These are phyloP conservation scores for Sclerotinia spermophila DNA, from an alignment of 2,329 filamentous ascomycete species.

Conservation along the genomic window DNA sequence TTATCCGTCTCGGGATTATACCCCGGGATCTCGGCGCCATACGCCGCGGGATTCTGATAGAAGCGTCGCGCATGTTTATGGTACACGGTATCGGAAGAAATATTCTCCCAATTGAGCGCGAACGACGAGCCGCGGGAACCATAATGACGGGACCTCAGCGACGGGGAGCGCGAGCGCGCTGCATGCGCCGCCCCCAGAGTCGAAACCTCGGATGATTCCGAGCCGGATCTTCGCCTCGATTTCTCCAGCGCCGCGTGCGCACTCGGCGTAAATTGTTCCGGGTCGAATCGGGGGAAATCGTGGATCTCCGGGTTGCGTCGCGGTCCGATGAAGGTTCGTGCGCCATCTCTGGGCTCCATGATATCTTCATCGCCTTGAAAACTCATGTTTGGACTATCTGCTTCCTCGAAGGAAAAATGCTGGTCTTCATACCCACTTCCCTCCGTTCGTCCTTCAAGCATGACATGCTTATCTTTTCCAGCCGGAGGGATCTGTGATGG, in stretches of 20 bases:
- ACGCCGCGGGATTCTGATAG: not conserved
- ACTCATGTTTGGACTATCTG: not conserved
- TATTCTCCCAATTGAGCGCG: slow-evolving; percentile 7
- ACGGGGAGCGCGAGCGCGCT: not conserved
- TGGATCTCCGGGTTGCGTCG: not conserved
- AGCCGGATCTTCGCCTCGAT: not conserved
- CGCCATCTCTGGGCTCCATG: not conserved
- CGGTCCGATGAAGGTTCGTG: not conserved
- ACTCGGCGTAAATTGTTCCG: not conserved
- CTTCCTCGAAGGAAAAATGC: not conserved
- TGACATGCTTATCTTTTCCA: not conserved
- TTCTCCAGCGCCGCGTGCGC: not conserved
- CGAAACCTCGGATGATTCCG: not conserved
- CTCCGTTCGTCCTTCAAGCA: not conserved
- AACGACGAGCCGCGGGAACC: slow-evolving; percentile 1
- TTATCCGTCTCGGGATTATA: slow-evolving; percentile 6
- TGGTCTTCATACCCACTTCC: not conserved
- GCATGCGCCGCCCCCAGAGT: not conserved
- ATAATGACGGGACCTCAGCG: not conserved
- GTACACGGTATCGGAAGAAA: slow-evolving; percentile 7
- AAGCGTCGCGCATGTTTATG: slow-evolving; percentile 12
- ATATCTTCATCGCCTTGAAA: slow-evolving; percentile 4
- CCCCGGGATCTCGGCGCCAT: slow-evolving; percentile 1
- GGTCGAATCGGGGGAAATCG: not conserved
- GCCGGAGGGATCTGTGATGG: not conserved